Base-by-base conservation (phyloP, 495 filamentous ascomycete species). In the Platismatia glauca region DNA sequence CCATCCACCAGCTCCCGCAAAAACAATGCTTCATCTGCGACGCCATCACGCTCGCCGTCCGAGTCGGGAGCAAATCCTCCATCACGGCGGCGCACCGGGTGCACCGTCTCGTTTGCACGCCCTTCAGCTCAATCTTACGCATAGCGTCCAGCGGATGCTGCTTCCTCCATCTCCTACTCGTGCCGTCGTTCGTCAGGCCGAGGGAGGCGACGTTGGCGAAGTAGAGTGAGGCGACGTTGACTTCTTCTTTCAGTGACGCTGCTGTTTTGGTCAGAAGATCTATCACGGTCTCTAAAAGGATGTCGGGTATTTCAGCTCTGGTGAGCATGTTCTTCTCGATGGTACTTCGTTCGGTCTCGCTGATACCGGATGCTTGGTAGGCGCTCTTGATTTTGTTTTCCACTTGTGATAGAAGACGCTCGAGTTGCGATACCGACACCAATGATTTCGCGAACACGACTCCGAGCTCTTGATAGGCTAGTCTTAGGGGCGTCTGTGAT, bases 71-170 rank as follows among this genome's bases (percentile, higher is more conserved):
- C 16, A 82, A 62, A 70, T 89, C 86, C 71, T 86, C 86, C 82
- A 84, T 87, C 22, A 85, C 77, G 29, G 78, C 76, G 2, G 77
- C 79, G 68, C 86, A 89, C 57, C 85, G 72, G 22, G 80, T 78
- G 66, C 86, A 89, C 43, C 76, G 71, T 59, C 84, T 77, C 76
- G 67, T 38, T 13, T n/a, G 35, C 27, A 46, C 58, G 22, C 53
- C 50, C 29, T 44, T 58, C 33, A 68, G 22, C 33, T 58, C 55
- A 34, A 58, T 65, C 66, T 81, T 81, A 62, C 76, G 79, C 33
- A 81, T 64, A 38, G 77, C 73, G 62, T 82, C 79, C 2, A 81
- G 70, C 6, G 75, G 72, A 13, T 73, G 68, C 8, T 69, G 67
- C 22, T 67, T 67, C 1, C 76, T 72, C 59, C 75, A 79, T 31